phyloP scores from a whole-genome alignment of 306 rosid species.

The Cyamopsis tetragonoloba region DNA sequence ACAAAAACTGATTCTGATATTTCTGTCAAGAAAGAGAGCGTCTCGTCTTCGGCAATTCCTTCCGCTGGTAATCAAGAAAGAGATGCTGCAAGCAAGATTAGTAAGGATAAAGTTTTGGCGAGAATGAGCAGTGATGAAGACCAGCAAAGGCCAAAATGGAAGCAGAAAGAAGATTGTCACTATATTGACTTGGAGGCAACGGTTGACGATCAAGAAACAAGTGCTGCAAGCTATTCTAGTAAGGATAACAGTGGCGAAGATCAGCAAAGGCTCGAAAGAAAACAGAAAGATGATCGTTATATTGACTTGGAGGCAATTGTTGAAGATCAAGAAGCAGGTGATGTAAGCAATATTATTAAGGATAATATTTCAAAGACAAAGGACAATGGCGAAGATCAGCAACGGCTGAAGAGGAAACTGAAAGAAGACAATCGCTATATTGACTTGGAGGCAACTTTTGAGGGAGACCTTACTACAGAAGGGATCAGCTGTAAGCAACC shows the following conservation, averaged over 20 bases:
- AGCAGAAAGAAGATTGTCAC: slow-evolving; percentile 33
- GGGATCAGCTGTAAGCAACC: slow-evolving; percentile 27
- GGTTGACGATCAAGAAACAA: slow-evolving; percentile 34
- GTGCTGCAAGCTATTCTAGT: slow-evolving; percentile 22
- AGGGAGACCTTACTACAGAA: slow-evolving; percentile 29
- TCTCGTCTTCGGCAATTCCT: slow-evolving; percentile 29
- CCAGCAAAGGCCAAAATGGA: slow-evolving; percentile 27
- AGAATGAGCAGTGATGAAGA: slow-evolving; percentile 34
- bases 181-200: slow-evolving; percentile 34
- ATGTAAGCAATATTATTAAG: slow-evolving; percentile 21
- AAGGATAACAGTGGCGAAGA: slow-evolving; percentile 37
- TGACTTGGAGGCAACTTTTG: slow-evolving; percentile 33
- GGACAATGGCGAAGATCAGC: slow-evolving; percentile 32
- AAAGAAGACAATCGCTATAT: slow-evolving; percentile 34
- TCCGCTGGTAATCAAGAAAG: slow-evolving; percentile 36
- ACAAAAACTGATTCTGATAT: slow-evolving; percentile 30
- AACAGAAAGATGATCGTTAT: slow-evolving; percentile 32
- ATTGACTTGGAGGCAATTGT: slow-evolving; percentile 36
- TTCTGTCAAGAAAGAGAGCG: slow-evolving; percentile 33
- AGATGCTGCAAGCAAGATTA: slow-evolving; percentile 26
- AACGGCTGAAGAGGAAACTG: slow-evolving; percentile 31
- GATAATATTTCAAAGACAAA: slow-evolving; percentile 36
- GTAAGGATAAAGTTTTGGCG: slow-evolving; percentile 33
- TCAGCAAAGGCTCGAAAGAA: slow-evolving; percentile 30
- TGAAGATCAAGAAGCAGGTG: slow-evolving; percentile 35